Evolutionary conservation across 768 basidiomycete species (phyloP).

Genomic region (Hypholoma sublateritium): DNA sequence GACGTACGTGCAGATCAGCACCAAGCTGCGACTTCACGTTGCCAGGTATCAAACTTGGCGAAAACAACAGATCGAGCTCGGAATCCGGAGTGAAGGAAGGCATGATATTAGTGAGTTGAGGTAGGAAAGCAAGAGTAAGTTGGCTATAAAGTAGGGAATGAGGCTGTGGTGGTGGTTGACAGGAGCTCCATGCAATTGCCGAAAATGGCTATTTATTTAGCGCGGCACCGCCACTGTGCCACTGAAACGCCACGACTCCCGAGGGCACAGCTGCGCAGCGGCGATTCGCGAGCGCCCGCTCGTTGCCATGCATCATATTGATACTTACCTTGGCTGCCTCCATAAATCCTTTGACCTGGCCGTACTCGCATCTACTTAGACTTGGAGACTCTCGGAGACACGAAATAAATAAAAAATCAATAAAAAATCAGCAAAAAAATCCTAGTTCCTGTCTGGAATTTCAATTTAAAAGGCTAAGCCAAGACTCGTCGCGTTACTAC

Average conservation of each 20-base stretch:
- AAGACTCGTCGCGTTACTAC: too few relatives aligned
- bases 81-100: slow-evolving; percentile 55
- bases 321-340: too few relatives aligned
- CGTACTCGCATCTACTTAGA: too few relatives aligned
- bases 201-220: neutral
- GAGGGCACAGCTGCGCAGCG: too few relatives aligned
- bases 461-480: too few relatives aligned
- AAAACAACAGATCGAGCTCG: slow-evolving; percentile 76
- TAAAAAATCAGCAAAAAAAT: too few relatives aligned
- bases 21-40: slow-evolving; percentile 63
- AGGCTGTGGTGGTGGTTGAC: slow-evolving; percentile 1
- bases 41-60: slow-evolving; percentile 65
- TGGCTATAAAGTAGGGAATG: neutral
- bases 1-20: slow-evolving; percentile 63
- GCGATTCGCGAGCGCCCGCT: too few relatives aligned
- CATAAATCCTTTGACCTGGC: too few relatives aligned
- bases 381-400: too few relatives aligned
- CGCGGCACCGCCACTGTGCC: neutral
- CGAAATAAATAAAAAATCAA: too few relatives aligned
- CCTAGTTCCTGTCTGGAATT: too few relatives aligned
- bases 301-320: too few relatives aligned
- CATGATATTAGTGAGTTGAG: slow-evolving; percentile 7
- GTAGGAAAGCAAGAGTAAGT: neutral
- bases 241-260: neutral
- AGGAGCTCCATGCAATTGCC: neutral